These are phyloP conservation scores for Neophaeococcomyces aloes DNA, from an alignment of 2,329 filamentous ascomycete genomes.

Conservation along the genomic window DNA sequence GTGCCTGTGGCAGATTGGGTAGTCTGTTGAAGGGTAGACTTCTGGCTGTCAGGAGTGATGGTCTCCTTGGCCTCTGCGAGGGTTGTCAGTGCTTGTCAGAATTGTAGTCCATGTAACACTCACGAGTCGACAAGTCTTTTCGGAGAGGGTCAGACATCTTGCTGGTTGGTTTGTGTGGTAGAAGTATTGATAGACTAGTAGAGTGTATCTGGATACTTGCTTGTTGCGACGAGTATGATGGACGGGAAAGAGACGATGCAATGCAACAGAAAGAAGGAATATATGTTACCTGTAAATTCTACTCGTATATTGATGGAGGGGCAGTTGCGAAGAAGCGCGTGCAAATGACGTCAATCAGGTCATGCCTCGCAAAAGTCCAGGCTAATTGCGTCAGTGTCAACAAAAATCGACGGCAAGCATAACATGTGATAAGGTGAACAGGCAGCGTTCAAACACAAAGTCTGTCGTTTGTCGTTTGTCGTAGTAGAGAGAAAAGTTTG, in stretches of 20 bases:
- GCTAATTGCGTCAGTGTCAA: background rate
- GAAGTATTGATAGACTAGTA: background rate
- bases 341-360: background rate
- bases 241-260: background rate
- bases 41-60: constrained; percentile 48
- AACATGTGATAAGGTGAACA: no score
- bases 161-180: constrained; percentile 6
- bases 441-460: no score
- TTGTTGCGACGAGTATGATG: background rate
- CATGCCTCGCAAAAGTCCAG: background rate
- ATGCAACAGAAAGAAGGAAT: background rate
- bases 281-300: background rate
- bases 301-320: background rate
- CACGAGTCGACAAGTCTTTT: constrained; percentile 5
- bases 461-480: no score
- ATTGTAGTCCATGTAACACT: background rate
- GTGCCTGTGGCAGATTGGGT: constrained; percentile 48
- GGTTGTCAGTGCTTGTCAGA: background rate
- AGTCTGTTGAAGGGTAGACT: constrained; percentile 51
- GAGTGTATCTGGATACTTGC: background rate
- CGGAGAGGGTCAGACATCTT: constrained; percentile 5
- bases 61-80: constrained; percentile 42
- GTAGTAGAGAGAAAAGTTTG: no score
- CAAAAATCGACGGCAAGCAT: background rate
- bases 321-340: background rate